Evolutionary conservation across 2,329 filamentous ascomycete genomes (phyloP).

Genomic region (Nothomitra cinnamomea): DNA sequence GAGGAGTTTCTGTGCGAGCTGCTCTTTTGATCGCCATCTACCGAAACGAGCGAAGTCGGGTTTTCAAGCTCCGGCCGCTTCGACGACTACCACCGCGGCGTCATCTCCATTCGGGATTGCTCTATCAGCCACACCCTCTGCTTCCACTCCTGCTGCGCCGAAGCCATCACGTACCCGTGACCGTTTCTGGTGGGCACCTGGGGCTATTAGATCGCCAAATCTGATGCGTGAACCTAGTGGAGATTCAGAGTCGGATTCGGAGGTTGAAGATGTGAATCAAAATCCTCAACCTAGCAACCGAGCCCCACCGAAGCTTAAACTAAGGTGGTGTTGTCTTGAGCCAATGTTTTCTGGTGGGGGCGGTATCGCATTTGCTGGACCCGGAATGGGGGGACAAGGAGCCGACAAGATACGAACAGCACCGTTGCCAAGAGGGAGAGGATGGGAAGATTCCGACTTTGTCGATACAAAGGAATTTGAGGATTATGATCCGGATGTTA

Average conservation of each 20-base stretch:
- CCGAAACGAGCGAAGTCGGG: conserved; percentile 17
- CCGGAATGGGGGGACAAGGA: conserved; percentile 28
- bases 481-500: conserved; percentile 21
- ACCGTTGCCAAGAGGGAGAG: conserved; percentile 34
- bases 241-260: conserved; percentile 1
- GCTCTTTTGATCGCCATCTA: conserved; percentile 32
- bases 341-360: conserved; percentile 42
- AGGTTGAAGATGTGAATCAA: background rate
- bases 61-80: conserved; percentile 9
- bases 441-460: conserved; percentile 40
- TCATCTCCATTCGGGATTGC: background rate
- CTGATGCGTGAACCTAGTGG: conserved; percentile 35
- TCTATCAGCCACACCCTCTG: background rate
- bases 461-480: conserved; percentile 22
- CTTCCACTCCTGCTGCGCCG: background rate
- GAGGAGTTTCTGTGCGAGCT: conserved; percentile 41
- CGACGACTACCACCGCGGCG: conserved; percentile 13
- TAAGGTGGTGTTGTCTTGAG: conserved; percentile 43
- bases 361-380: conserved; percentile 38
- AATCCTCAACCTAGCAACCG: conserved; percentile 20
- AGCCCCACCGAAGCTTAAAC: conserved; percentile 30
- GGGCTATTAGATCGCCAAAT: conserved; percentile 36
- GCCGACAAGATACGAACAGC: conserved; percentile 38
- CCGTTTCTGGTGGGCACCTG: conserved; percentile 42
- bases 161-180: conserved; percentile 10